phyloP scores from a whole-genome alignment of 345 rosid genomes.

The Ceriops decandra region DNA sequence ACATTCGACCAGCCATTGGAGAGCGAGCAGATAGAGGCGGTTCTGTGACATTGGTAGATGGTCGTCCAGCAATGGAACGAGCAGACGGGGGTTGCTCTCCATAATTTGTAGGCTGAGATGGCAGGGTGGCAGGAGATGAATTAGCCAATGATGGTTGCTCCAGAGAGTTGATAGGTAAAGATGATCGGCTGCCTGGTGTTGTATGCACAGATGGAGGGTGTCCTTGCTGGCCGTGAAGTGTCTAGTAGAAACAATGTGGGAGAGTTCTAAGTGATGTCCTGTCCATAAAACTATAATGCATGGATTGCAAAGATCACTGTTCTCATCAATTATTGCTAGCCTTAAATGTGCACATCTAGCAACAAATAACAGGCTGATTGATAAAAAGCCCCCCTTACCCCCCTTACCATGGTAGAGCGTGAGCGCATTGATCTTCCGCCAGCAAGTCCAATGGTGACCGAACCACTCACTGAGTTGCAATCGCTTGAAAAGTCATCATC shows the following conservation, averaged over 20 bases:
- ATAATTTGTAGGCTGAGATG: slow-evolving; percentile 38
- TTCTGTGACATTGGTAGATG: slow-evolving; percentile 26
- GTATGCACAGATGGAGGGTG: slow-evolving; percentile 47
- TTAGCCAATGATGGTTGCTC: slow-evolving; percentile 40
- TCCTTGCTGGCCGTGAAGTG: slow-evolving; percentile 57
- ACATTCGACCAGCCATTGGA: slow-evolving; percentile 27
- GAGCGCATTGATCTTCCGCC: slow-evolving; percentile 30
- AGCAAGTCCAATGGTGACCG: slow-evolving; percentile 34
- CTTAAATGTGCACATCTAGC: neutral
- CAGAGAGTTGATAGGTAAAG: slow-evolving; percentile 24
- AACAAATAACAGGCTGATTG: neutral
- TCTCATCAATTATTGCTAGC: neutral
- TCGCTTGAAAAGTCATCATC: slow-evolving; percentile 22
- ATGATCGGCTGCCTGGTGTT: slow-evolving; percentile 34
- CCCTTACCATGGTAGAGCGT: slow-evolving; percentile 39
- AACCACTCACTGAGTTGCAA: slow-evolving; percentile 21
- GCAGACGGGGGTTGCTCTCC: slow-evolving; percentile 59
- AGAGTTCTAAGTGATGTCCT: neutral
- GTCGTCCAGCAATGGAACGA: slow-evolving; percentile 44
- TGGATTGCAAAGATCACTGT: too few species aligned
- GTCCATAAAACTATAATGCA: too few species aligned
- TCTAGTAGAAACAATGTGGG: slow-evolving; percentile 38
- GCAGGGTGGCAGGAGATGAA: slow-evolving; percentile 27
- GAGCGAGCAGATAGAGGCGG: slow-evolving; percentile 45
- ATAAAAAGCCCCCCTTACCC: slow-evolving; percentile 10